phyloP scores from a whole-genome alignment of 2,329 filamentous ascomycete species.

The Beauveria bassiana region DNA sequence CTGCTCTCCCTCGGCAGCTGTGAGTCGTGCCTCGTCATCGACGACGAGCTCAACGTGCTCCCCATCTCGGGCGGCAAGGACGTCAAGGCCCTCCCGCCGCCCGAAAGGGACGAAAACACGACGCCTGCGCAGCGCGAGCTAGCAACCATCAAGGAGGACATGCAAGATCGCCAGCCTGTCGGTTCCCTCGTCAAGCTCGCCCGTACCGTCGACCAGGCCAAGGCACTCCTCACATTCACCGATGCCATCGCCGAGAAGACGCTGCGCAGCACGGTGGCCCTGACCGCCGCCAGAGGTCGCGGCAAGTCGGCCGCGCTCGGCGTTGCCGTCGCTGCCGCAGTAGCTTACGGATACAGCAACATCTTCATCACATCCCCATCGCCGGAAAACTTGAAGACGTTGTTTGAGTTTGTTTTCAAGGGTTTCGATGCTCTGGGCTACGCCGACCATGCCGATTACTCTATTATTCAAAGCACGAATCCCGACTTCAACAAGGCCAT shows the following conservation, averaged over 20 bases:
- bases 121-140: slow-evolving; percentile 68
- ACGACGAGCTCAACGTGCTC: slow-evolving; percentile 94
- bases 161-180: slow-evolving; percentile 79
- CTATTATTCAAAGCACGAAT: slow-evolving; percentile 95
- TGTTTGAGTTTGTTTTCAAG: slow-evolving; percentile 98
- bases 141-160: slow-evolving; percentile 76
- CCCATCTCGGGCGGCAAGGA: slow-evolving; percentile 94
- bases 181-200: slow-evolving; percentile 78
- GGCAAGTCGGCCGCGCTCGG: slow-evolving; percentile 96
- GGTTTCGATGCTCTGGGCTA: slow-evolving; percentile 93
- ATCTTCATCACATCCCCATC: slow-evolving; percentile 98
- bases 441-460: slow-evolving; percentile 92
- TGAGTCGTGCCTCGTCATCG: slow-evolving; percentile 87
- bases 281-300: slow-evolving; percentile 89
- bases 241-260: slow-evolving; percentile 97
- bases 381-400: slow-evolving; percentile 94
- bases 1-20: slow-evolving; percentile 93
- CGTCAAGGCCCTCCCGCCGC: slow-evolving; percentile 73
- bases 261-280: slow-evolving; percentile 80
- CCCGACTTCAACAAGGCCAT: slow-evolving; percentile 99
- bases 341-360: slow-evolving; percentile 96
- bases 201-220: slow-evolving; percentile 89
- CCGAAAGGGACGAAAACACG: slow-evolving; percentile 64
- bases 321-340: slow-evolving; percentile 85
- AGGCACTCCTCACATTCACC: slow-evolving; percentile 92